Conservation (phyloP, 1,284 basidiomycete species). For the Afroboletus lepidellus region DNA sequence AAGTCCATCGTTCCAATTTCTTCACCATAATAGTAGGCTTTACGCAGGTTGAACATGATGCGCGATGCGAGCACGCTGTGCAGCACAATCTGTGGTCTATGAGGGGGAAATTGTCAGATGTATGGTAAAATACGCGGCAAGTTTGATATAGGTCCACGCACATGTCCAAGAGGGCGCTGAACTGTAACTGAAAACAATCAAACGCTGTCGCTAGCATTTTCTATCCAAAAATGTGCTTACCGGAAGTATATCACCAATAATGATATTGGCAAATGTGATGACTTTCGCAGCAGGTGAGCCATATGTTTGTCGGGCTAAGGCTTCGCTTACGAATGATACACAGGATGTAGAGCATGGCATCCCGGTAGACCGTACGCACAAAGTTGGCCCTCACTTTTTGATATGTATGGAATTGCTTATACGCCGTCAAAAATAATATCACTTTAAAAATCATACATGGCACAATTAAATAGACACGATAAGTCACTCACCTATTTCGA, state of each 20-base stretch:
- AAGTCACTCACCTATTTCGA: neutral
- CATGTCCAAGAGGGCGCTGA: slow-evolving; percentile 1
- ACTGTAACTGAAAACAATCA: slow-evolving; percentile 2
- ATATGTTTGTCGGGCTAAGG: neutral
- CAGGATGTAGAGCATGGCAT: neutral
- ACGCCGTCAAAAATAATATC: neutral
- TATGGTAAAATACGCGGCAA: no score
- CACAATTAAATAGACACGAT: neutral
- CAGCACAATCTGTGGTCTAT: slow-evolving; percentile 8
- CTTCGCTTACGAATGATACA: slow-evolving; percentile 15
- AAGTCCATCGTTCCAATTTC: neutral
- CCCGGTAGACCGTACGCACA: neutral
- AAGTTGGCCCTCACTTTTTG: neutral
- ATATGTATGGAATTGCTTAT: neutral
- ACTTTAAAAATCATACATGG: neutral
- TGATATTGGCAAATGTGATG: slow-evolving; percentile 18
- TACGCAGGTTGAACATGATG: slow-evolving; percentile 17
- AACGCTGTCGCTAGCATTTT: neutral
- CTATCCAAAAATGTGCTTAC: slow-evolving; percentile 1
- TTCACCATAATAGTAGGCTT: neutral
- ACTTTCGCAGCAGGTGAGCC: slow-evolving; percentile 4
- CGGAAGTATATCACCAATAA: slow-evolving; percentile 16
- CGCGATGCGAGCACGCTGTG: slow-evolving; percentile 19
- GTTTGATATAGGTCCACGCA: neutral
- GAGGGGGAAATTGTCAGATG: neutral